Evolutionary conservation across 2,329 filamentous ascomycete genomes (phyloP), one percentile per base, ranked within the genome.

Genomic region (Venturia carpophila): DNA sequence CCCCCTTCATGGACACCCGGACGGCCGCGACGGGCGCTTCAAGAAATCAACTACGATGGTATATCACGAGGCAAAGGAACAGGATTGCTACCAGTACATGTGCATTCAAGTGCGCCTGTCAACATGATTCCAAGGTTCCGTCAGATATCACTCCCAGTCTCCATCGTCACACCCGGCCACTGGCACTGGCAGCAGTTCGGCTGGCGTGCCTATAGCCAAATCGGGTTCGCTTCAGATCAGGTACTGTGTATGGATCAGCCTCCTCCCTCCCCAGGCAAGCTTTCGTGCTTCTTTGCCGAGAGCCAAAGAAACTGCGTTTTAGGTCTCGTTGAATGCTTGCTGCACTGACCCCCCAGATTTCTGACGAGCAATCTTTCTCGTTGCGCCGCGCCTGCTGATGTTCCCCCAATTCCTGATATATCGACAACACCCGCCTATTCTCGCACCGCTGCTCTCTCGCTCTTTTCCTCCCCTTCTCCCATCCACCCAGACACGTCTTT

Each of bases 331-430:
- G 27, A 61, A 42, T 61, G 60, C 37, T 61, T 34, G 49, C 49
- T 56, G 49, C 49, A 34, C 27, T 19, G 52, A 42, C 60, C 60
- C 39, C 47, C 47, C 47, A 52, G 47, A 52, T 27, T 52, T 52
- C 47, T 52, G 47, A 52, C n/a, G 45, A 41, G 58, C 58, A 61
- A 61, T 61, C 58, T 61, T 61, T 43, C 58, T 43, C 41, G 19
- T 41, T 37, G 58, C 58, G 58, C 37, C 37, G 41, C 58, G 45
- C 62, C 62, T 63, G 24, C 47, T 67, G 63, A 65, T 67, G 66
- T 69, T 69, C 52, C 68, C 52, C 52, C 65, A 49, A 56, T 60
- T 67, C 63, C 60, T 64, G 60, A 67, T 64, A 66, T 65, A 64
- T 66, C 37, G n/a, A 27, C 60, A 56, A 55, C 65, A 58, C 58